Percentiles rank a stretch among this genome's conserved stretches.
phyloP scores from a whole-genome alignment of 2,329 filamentous ascomycete species.

The Tympanopsis confertula region DNA sequence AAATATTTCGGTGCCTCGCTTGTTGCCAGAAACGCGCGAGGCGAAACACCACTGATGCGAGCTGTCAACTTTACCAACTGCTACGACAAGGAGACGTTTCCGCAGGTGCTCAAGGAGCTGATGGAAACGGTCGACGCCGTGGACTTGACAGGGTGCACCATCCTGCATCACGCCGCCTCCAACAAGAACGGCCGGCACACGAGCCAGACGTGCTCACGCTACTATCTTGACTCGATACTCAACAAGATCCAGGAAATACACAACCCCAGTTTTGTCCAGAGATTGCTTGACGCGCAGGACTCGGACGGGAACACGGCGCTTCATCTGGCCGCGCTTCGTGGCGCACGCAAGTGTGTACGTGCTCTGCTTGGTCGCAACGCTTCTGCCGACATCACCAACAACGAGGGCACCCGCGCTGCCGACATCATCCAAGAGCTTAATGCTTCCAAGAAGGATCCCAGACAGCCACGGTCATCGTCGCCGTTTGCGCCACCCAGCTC shows the following conservation, averaged over 20 bases:
- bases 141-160: constrained; percentile 52
- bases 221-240: constrained; percentile 85
- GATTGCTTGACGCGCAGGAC: constrained; percentile 72
- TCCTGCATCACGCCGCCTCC: constrained; percentile 67
- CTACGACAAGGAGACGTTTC: constrained; percentile 52
- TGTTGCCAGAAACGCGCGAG: constrained; percentile 10
- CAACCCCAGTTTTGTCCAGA: constrained; percentile 64
- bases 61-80: constrained; percentile 58
- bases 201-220: constrained; percentile 79
- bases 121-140: constrained; percentile 45
- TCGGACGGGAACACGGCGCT: constrained; percentile 78
- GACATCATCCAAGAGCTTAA: constrained; percentile 72
- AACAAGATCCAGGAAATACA: constrained; percentile 74
- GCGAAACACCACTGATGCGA: constrained; percentile 52
- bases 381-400: constrained; percentile 70
- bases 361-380: constrained; percentile 69
- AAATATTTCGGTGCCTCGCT: neutral
- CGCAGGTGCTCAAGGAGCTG: constrained; percentile 42
- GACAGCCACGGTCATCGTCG: constrained; percentile 63
- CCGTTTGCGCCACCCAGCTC: constrained; percentile 56
- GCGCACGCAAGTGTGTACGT: constrained; percentile 81
- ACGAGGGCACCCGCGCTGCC: constrained; percentile 71
- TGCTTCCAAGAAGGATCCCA: constrained; percentile 52
- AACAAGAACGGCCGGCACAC: constrained; percentile 72
- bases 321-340: constrained; percentile 64